Percentiles rank a stretch among this genome's conserved stretches.
Conservation (phyloP, 495 filamentous ascomycete genomes). For the Aspergillus conjunctus region DNA sequence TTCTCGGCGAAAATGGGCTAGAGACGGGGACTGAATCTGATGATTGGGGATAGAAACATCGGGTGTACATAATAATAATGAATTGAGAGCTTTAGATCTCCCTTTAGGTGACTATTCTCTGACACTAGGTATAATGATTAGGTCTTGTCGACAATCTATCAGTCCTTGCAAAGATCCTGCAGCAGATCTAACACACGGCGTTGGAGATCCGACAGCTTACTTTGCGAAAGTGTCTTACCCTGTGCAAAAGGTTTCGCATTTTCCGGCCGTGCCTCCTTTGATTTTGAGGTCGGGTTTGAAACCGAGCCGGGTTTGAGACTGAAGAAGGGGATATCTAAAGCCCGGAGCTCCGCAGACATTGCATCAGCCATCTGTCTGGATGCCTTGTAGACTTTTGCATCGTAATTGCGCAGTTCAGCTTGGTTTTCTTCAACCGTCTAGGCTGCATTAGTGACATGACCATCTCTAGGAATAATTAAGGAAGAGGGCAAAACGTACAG, state of each 20-base stretch:
- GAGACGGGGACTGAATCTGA: constrained; percentile 13
- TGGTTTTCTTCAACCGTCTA: constrained; percentile 49
- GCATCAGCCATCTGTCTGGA: constrained; percentile 60
- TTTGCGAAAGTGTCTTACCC: constrained; percentile 33
- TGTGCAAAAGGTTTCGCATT: neutral
- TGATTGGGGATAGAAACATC: constrained; percentile 20
- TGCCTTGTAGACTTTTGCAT: constrained; percentile 62
- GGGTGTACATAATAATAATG: constrained; percentile 32
- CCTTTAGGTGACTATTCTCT: neutral
- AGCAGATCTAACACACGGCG: constrained; percentile 63
- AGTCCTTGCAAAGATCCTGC: constrained; percentile 61
- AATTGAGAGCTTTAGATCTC: constrained; percentile 2
- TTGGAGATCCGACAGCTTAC: constrained; percentile 55
- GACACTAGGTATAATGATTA: too few species aligned
- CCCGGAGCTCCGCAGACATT: constrained; percentile 56
- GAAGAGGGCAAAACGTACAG: constrained; percentile 30
- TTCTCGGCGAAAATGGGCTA: constrained; percentile 24
- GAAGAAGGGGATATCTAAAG: constrained; percentile 69
- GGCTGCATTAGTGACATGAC: constrained; percentile 10
- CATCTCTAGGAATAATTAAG: neutral
- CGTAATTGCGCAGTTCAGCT: constrained; percentile 59
- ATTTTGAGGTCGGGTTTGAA: constrained; percentile 7
- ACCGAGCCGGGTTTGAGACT: constrained; percentile 49
- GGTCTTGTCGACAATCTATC: constrained; percentile 4
- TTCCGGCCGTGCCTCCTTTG: constrained; percentile 11